Conservation (phyloP, 2,329 filamentous ascomycete species). For the Colletotrichum spaethianum region DNA sequence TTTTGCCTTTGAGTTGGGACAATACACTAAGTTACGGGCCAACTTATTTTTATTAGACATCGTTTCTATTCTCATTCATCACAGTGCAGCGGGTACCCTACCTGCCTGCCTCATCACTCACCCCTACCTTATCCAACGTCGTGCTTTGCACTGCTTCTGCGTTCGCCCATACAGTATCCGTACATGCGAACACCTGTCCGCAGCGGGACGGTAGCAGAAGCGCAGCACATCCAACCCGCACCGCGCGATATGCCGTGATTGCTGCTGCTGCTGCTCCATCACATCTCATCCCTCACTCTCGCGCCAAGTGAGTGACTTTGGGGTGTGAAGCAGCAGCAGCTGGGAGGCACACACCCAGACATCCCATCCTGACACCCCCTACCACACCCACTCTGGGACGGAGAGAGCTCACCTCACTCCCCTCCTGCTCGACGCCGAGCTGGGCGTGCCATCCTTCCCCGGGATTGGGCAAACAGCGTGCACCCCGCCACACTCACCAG, state of each 20-base stretch:
- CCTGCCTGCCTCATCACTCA: not conserved
- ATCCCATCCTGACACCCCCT: conserved; percentile 35
- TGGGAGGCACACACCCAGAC: conserved; percentile 34
- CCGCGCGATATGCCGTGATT: conserved; percentile 26
- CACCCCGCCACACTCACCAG: conserved; percentile 41
- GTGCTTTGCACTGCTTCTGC: not conserved
- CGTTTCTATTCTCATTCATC: conserved; percentile 37
- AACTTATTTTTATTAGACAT: conserved; percentile 5
- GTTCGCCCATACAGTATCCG: not conserved
- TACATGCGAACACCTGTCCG: not conserved
- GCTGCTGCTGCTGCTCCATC: conserved; percentile 29
- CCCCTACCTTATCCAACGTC: not conserved
- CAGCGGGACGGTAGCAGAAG: not conserved
- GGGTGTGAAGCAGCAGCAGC: conserved; percentile 2
- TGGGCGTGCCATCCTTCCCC: conserved; percentile 27
- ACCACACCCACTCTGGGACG: conserved; percentile 6
- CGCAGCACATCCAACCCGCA: not conserved
- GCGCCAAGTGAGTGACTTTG: conserved; percentile 36
- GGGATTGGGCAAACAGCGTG: conserved; percentile 41
- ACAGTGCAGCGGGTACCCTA: conserved; percentile 4
- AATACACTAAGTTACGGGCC: conserved; percentile 35
- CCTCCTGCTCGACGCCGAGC: conserved; percentile 38
- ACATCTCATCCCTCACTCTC: conserved; percentile 40
- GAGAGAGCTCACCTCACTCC: conserved; percentile 18
- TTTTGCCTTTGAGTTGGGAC: conserved; percentile 12